phyloP scores from a whole-genome alignment of 768 basidiomycete species.

The Russula vinacea region DNA sequence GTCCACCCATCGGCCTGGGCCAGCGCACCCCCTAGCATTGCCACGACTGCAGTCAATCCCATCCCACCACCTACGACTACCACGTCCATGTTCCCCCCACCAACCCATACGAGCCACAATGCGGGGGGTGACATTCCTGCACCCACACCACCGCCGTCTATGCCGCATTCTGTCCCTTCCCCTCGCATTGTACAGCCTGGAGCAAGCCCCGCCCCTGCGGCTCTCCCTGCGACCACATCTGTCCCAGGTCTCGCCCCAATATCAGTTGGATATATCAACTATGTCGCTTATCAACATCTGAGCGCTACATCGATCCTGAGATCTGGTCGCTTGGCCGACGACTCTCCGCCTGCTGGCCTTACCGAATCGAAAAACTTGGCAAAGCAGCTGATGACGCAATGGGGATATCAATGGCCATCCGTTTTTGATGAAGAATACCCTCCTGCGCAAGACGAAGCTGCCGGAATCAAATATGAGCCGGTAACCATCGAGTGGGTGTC shows the following conservation, averaged over 20 bases:
- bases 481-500: conserved; percentile 25
- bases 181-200: conserved; percentile 10
- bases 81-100: conserved; percentile 6
- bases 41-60: conserved; percentile 25
- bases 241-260: conserved; percentile 21
- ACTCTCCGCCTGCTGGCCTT: conserved; percentile 29
- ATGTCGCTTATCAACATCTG: conserved; percentile 20
- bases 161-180: background rate
- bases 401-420: conserved; percentile 45
- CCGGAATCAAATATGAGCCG: conserved; percentile 27
- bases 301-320: conserved; percentile 15
- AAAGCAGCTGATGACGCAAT: conserved; percentile 35
- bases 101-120: background rate
- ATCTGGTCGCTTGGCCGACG: conserved; percentile 33
- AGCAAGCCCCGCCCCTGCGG: background rate
- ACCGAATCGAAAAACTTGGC: conserved; percentile 31
- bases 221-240: conserved; percentile 17
- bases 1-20: conserved; percentile 81
- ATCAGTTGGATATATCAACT: conserved; percentile 26
- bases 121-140: conserved; percentile 1
- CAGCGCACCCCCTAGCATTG: conserved; percentile 46
- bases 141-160: background rate
- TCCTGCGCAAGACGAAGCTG: conserved; percentile 19
- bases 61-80: conserved; percentile 10
- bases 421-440: conserved; percentile 40